These are phyloP conservation scores for Onygenales sp. DNA, from an alignment of 2,329 filamentous ascomycete genomes.

Conservation along the genomic window DNA sequence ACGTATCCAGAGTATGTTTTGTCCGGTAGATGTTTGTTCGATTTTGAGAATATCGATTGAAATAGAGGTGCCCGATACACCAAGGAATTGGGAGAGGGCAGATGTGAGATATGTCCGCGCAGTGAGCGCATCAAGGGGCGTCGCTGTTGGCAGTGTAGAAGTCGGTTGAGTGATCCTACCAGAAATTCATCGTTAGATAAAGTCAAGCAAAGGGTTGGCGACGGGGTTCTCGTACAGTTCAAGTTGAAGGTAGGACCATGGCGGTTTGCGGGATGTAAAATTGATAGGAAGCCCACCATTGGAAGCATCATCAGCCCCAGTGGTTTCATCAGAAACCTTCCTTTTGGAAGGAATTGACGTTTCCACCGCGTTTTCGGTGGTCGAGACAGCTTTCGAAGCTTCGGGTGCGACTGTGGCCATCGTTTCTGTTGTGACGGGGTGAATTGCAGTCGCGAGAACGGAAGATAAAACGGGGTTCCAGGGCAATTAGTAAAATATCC, in stretches of 20 bases:
- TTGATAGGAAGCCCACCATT: conserved; percentile 3
- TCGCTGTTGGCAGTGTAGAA: neutral
- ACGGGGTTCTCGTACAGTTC: conserved; percentile 24
- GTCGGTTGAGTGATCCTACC: conserved; percentile 9
- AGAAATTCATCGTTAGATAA: conserved; percentile 7
- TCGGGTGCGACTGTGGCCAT: neutral
- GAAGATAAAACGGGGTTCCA: no score
- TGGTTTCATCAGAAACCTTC: neutral
- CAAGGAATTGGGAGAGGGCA: conserved; percentile 39
- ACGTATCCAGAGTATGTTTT: conserved; percentile 31
- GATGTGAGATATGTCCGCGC: conserved; percentile 35
- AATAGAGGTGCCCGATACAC: conserved; percentile 37
- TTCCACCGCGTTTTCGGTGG: neutral
- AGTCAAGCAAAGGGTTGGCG: neutral
- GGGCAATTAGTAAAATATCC: neutral
- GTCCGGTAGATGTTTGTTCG: conserved; percentile 7
- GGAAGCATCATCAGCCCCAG: neutral
- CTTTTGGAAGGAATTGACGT: neutral
- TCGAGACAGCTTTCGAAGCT: neutral
- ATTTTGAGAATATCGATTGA: conserved; percentile 39
- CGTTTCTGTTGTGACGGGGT: neutral
- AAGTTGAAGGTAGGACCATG: conserved; percentile 35
- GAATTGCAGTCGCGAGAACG: neutral
- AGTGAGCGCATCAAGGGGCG: conserved; percentile 35
- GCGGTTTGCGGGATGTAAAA: conserved; percentile 34